Percentiles rank a stretch among this genome's conserved stretches.
Evolutionary conservation across 2,329 filamentous ascomycete species (phyloP).

Genomic region (Epichloe baconii): DNA sequence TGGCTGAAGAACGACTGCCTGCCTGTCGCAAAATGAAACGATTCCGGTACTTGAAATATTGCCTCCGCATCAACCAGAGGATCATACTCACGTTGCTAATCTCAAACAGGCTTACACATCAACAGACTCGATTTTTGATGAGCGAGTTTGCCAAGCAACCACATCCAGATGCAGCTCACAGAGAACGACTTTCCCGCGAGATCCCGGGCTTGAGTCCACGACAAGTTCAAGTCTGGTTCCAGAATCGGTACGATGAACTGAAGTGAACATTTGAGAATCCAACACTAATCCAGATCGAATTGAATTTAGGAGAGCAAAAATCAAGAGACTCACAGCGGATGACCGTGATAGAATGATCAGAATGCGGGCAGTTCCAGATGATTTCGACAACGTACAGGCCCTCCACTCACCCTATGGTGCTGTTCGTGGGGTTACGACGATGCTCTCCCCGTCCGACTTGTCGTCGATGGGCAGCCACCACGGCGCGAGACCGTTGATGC

Average conservation of each 20-base stretch:
- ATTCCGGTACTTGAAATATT: slow-evolving; percentile 47
- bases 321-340: slow-evolving; percentile 57
- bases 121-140: slow-evolving; percentile 95
- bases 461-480: slow-evolving; percentile 38
- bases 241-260: slow-evolving; percentile 60
- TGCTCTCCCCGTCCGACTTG: slow-evolving; percentile 29
- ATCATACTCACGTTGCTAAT: slow-evolving; percentile 18
- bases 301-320: slow-evolving; percentile 47
- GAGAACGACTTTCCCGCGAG: slow-evolving; percentile 74
- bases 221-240: slow-evolving; percentile 97
- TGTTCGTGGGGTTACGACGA: slow-evolving; percentile 36
- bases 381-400: slow-evolving; percentile 57
- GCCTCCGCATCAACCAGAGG: neutral
- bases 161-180: slow-evolving; percentile 82
- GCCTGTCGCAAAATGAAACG: slow-evolving; percentile 61
- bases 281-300: neutral
- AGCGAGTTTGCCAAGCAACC: slow-evolving; percentile 93
- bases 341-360: slow-evolving; percentile 60
- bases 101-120: slow-evolving; percentile 64
- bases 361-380: slow-evolving; percentile 57
- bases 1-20: slow-evolving; percentile 39
- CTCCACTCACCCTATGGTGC: slow-evolving; percentile 55
- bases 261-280: neutral
- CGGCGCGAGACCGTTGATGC: slow-evolving; percentile 54
- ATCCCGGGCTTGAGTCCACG: slow-evolving; percentile 84